Evolutionary conservation across 352 stramenopile genomes (phyloP).

Genomic region (Lagenidium giganteum): DNA sequence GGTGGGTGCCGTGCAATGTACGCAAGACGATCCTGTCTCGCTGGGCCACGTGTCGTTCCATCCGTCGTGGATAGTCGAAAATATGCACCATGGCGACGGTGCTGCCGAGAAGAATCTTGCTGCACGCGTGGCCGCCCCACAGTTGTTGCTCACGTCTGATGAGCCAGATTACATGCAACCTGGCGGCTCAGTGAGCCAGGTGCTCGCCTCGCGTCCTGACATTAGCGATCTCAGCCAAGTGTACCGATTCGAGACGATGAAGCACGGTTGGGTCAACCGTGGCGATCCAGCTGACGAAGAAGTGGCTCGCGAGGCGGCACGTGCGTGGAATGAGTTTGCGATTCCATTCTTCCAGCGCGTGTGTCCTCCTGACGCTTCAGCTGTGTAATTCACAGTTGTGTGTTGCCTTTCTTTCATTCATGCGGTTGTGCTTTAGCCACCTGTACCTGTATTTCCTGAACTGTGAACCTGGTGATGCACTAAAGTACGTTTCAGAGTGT

Average conservation of each 20-base stretch:
- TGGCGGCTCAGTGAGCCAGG: slow-evolving; percentile 33
- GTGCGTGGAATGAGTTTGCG: too few relatives aligned
- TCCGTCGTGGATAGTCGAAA: slow-evolving; percentile 26
- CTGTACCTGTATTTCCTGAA: too few relatives aligned
- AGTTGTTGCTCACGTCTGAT: slow-evolving; percentile 38
- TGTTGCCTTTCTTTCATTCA: too few relatives aligned
- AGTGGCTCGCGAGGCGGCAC: too few relatives aligned
- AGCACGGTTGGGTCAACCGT: slow-evolving; percentile 7
- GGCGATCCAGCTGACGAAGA: too few relatives aligned
- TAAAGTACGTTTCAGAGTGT: slow-evolving; percentile 13
- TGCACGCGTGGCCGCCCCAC: slow-evolving; percentile 26
- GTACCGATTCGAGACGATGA: neutral
- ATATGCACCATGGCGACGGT: slow-evolving; percentile 20
- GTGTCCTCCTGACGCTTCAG: too few relatives aligned
- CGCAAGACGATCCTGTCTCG: slow-evolving; percentile 15
- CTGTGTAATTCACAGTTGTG: too few relatives aligned
- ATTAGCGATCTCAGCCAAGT: slow-evolving; percentile 3
- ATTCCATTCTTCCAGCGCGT: too few relatives aligned
- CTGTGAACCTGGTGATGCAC: too few relatives aligned
- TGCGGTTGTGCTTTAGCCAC: too few relatives aligned
- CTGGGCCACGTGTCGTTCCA: slow-evolving; percentile 22
- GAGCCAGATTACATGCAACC: slow-evolving; percentile 30
- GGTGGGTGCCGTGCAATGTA: slow-evolving; percentile 14
- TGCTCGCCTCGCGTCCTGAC: slow-evolving; percentile 15
- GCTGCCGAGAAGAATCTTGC: slow-evolving; percentile 35